Evolutionary conservation across 2,329 filamentous ascomycete species (phyloP), one percentile per base, ranked within the genome.

Genomic region (Coleophoma cylindrospora): DNA sequence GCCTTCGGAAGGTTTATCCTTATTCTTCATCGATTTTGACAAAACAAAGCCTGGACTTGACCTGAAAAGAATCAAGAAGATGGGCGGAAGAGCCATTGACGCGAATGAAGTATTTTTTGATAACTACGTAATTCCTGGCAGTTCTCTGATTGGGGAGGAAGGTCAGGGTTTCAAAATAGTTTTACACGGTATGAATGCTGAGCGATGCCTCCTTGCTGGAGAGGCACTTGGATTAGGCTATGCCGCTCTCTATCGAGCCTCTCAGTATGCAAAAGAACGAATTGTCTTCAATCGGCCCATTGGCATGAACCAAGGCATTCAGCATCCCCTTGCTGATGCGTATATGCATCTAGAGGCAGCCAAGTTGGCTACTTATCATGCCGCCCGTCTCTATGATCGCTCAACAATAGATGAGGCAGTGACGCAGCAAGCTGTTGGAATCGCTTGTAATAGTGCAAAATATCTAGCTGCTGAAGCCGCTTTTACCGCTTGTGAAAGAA

Each of bases 51-150:
- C 84, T 0, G 76, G 77, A 0, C 45, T 65, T 3, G 61, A 64
- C 21, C 72, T 94, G 62, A 81, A 80, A 40, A 80, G 72, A 61
- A 95, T 95, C 58, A 83, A 80, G 67, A 95, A 95, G 66, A 94
- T 95, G 88, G 90, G 90, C 9, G 87, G 88, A 0, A 74, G 87
- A 12, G 87, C 88, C 0, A 82, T 95, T 1, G 89, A 94, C 60
- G 87, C 89, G 1, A 95, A 95, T 57, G 87, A 94, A 63, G 85
- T 95, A 1, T 95, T 95, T 67, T 94, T 95, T 64, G 87, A 94
- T 65, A 80, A 84, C 57, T 95, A 91, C 65, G 65, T 68, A 4
- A 80, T 94, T 13, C 80, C 84, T 0, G 75, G 75, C 0, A 73
- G 81, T 38, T 74, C 81, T 0, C 70, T 92, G 0, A 80, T 95